Percentiles rank a stretch among this genome's conserved stretches.
phyloP scores from a whole-genome alignment of 2,329 filamentous ascomycete genomes.

The Aspergillus persii region DNA sequence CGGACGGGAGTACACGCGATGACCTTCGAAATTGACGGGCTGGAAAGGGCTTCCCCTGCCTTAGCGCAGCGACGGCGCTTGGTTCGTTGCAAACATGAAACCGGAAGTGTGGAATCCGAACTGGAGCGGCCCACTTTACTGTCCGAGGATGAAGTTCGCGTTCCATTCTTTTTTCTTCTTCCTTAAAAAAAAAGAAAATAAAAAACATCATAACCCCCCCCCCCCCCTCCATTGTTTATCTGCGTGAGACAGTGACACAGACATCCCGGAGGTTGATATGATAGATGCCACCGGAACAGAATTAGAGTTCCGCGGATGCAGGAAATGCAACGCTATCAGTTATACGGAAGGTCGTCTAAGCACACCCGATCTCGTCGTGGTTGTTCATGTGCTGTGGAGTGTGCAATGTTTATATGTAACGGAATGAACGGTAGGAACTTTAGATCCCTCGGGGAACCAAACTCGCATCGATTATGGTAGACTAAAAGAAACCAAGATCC shows the following conservation, averaged over 20 bases:
- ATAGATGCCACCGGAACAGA: background rate
- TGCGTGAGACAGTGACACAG: background rate
- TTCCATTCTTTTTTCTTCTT: background rate
- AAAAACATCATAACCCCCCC: no score
- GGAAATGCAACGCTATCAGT: background rate
- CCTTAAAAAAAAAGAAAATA: background rate
- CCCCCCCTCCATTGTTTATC: background rate
- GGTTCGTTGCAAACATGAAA: conserved; percentile 19
- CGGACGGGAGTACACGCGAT: no score
- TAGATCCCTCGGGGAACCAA: background rate
- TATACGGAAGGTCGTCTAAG: background rate
- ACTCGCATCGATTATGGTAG: background rate
- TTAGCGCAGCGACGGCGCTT: conserved; percentile 15
- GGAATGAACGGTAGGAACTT: background rate
- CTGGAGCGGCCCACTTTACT: conserved; percentile 5
- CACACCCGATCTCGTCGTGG: background rate
- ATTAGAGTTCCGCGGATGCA: background rate
- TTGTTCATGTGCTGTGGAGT: background rate
- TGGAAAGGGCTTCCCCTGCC: conserved; percentile 13
- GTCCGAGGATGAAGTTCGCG: background rate
- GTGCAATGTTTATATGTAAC: no score
- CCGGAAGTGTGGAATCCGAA: conserved; percentile 18
- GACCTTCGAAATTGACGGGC: conserved; percentile 2
- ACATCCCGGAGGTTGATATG: background rate
- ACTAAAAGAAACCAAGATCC: background rate